Evolutionary conservation across 129 eudicot species (phyloP).

Genomic region (Pulicaria dysenterica): DNA sequence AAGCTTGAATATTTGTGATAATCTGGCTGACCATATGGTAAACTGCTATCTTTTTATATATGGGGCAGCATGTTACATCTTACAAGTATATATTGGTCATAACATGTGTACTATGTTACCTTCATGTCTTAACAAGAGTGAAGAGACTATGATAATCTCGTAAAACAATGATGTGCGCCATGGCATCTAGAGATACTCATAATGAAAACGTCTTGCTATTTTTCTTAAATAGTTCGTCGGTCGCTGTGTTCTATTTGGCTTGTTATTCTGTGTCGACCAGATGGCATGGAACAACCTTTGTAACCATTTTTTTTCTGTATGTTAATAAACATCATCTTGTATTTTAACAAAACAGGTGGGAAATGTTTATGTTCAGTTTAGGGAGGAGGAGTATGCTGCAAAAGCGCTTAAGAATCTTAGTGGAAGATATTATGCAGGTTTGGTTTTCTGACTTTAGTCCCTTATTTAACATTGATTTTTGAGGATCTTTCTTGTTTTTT

Average conservation of each 20-base stretch:
- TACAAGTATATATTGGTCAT: no score
- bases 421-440: constrained; percentile 83
- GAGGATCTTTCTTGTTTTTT: neutral
- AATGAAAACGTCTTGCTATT: no score
- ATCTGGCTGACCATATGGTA: constrained; percentile 66
- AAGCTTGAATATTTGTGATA: constrained; percentile 82
- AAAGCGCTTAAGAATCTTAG: constrained; percentile 66
- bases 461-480: neutral
- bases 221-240: no score
- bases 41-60: neutral
- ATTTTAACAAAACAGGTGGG: constrained; percentile 52
- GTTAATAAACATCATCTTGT: no score
- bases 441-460: neutral
- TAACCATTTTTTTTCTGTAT: neutral
- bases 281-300: neutral
- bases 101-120: no score
- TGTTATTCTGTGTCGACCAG: no score
- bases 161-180: no score
- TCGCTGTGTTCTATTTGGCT: no score
- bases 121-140: no score
- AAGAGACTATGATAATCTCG: no score
- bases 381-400: constrained; percentile 87
- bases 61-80: no score
- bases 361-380: constrained; percentile 77
- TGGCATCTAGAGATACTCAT: no score